A percentile compares a stretch with the other conserved stretches of the same genome.
phyloP scores from a whole-genome alignment of 345 rosid species.

The Erodium maritimum region DNA sequence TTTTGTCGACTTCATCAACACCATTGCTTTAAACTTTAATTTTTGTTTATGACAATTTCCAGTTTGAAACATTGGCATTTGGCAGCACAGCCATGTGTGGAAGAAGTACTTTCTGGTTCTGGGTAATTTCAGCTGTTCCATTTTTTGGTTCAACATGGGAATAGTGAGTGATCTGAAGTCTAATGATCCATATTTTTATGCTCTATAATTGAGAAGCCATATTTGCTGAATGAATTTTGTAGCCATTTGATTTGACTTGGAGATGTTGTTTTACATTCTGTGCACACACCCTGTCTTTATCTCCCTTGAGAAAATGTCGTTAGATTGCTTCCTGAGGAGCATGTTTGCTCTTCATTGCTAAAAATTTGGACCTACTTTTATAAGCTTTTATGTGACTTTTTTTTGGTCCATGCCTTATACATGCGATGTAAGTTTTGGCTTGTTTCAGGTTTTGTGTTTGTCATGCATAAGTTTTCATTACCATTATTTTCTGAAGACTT shows the following conservation, averaged over 20 bases:
- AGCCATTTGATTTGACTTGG: neutral
- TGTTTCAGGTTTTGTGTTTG: neutral
- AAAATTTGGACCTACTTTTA: neutral
- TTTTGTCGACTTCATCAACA: neutral
- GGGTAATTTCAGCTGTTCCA: constrained; percentile 93
- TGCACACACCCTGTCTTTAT: too few species aligned
- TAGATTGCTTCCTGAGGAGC: neutral
- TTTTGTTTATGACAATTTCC: constrained; percentile 13
- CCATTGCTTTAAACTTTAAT: neutral
- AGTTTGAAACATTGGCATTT: constrained; percentile 84
- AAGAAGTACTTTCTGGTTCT: constrained; percentile 79
- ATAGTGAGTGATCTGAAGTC: constrained; percentile 39
- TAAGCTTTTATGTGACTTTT: neutral
- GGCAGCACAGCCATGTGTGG: constrained; percentile 97
- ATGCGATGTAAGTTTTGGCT: neutral
- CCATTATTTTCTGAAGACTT: neutral
- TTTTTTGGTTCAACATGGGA: constrained; percentile 98
- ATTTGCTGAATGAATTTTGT: neutral
- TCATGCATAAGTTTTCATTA: neutral
- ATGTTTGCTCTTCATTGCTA: neutral
- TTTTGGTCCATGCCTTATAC: neutral
- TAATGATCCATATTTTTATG: constrained; percentile 4
- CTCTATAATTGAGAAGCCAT: neutral
- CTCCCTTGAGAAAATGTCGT: too few species aligned
- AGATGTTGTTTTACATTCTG: neutral